Evolutionary conservation across 352 stramenopile genomes (phyloP).

Genomic region (Globisporangium spiculum): DNA sequence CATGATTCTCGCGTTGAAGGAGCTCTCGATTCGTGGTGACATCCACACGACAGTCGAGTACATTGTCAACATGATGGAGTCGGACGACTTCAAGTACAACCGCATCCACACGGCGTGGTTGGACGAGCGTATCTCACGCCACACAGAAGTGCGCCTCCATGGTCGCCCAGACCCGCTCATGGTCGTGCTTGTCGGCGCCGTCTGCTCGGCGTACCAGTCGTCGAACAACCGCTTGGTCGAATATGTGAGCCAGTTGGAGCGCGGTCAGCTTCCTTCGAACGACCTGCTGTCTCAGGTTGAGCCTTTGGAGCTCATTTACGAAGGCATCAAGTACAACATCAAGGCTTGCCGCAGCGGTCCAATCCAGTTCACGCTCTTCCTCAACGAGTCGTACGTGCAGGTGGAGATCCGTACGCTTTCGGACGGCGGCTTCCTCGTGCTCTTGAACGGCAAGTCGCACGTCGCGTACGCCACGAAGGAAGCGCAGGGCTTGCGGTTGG

Average conservation of each 20-base stretch:
- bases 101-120: conserved; percentile 99
- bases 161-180: conserved; percentile 80
- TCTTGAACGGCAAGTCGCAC: conserved; percentile 95
- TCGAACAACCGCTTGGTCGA: conserved; percentile 71
- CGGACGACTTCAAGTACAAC: conserved; percentile 98
- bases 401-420: conserved; percentile 95
- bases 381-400: conserved; percentile 87
- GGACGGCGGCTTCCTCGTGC: conserved; percentile 98
- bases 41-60: conserved; percentile 99
- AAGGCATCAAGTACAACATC: conserved; percentile 98
- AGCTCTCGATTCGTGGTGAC: conserved; percentile 99
- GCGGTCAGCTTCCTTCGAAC: conserved; percentile 90
- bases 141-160: conserved; percentile 87
- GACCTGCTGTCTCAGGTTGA: conserved; percentile 83
- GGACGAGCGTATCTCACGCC: conserved; percentile 95
- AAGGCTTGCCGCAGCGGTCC: conserved; percentile 86
- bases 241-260: conserved; percentile 83
- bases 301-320: conserved; percentile 97
- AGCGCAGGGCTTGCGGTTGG: conserved; percentile 87
- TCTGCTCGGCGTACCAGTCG: conserved; percentile 79
- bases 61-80: conserved; percentile 99
- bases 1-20: conserved; percentile 98
- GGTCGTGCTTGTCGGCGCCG: conserved; percentile 87
- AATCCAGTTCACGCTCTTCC: conserved; percentile 91
- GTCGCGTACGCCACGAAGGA: conserved; percentile 96